Conservation (phyloP, 352 stramenopile species). For the Phytophthora sp. region DNA sequence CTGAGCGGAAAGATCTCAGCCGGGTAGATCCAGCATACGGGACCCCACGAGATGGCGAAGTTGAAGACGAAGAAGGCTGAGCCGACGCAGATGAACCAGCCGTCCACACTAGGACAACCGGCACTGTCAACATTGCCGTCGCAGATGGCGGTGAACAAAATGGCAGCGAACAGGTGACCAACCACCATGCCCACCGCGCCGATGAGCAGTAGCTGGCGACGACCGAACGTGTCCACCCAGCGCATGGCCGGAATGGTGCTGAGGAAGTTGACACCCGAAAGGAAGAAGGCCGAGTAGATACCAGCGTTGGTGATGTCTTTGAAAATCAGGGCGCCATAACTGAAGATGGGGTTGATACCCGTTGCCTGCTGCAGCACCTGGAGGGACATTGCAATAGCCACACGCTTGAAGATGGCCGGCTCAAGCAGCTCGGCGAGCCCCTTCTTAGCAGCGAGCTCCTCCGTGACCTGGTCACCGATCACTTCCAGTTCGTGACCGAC, state of each 20-base stretch:
- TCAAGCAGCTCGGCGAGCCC: conserved; percentile 36
- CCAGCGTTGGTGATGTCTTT: conserved; percentile 18
- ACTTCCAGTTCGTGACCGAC: conserved; percentile 37
- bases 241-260: conserved; percentile 48
- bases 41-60: conserved; percentile 3
- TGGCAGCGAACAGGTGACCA: conserved; percentile 43
- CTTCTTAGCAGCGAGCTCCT: conserved; percentile 28
- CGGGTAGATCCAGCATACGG: conserved; percentile 57
- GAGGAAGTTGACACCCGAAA: conserved; percentile 42
- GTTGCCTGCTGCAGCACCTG: conserved; percentile 25
- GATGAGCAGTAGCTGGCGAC: conserved; percentile 46
- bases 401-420: conserved; percentile 20
- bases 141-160: conserved; percentile 49
- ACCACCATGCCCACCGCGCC: conserved; percentile 52
- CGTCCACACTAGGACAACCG: not conserved
- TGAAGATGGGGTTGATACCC: conserved; percentile 40
- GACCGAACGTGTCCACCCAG: conserved; percentile 45
- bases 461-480: conserved; percentile 40
- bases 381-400: conserved; percentile 21
- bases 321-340: conserved; percentile 22
- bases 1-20: conserved; percentile 53
- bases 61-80: conserved; percentile 12
- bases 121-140: conserved; percentile 33
- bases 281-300: conserved; percentile 19
- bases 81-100: conserved; percentile 13